These are phyloP conservation scores for Carex parvula DNA, from an alignment of 176 grass and related monocot genomes.

Conservation along the genomic window DNA sequence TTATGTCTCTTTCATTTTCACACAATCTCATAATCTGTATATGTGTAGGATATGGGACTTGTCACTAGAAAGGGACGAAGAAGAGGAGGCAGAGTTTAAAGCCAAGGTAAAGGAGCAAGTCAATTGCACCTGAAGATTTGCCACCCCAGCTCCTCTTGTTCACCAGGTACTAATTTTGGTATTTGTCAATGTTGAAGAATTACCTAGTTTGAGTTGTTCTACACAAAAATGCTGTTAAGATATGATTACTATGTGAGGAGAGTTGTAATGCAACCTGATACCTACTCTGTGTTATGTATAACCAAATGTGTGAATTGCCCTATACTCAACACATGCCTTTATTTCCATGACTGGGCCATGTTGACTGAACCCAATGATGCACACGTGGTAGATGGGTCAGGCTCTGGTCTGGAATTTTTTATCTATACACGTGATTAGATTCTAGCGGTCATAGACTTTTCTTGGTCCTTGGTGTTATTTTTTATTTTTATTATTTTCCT, in stretches of 20 bases:
- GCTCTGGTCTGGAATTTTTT: not conserved
- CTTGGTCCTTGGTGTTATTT: not conserved
- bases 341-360: not conserved
- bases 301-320: not conserved
- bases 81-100: conserved; percentile 94
- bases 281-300: not conserved
- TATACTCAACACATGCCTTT: not conserved
- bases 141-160: conserved; percentile 84
- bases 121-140: conserved; percentile 72
- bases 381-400: not conserved
- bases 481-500: not conserved
- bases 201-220: not conserved
- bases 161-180: conserved; percentile 54
- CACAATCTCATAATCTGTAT: not conserved
- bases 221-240: not conserved
- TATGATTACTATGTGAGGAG: not conserved
- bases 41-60: conserved; percentile 80
- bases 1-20: conserved; percentile 1
- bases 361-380: not conserved
- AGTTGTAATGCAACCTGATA: not conserved
- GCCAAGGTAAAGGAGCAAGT: conserved; percentile 73
- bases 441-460: not conserved
- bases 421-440: not conserved
- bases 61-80: conserved; percentile 72
- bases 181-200: not conserved